phyloP scores from a whole-genome alignment of 169 alveolate species.

The Theileria sp. region DNA sequence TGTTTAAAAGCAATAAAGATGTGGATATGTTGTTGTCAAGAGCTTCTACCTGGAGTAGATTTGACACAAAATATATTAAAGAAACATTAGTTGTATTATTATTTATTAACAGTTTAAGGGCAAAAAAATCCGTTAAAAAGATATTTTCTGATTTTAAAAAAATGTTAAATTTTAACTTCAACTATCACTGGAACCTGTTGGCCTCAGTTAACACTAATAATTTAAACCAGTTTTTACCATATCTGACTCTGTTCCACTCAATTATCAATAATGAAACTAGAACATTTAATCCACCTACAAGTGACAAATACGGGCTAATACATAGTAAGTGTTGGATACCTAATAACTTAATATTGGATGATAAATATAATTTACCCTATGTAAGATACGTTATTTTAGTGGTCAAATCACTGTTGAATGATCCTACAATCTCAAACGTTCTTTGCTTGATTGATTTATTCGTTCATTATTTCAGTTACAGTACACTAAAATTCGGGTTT shows the following conservation, averaged over 20 bases:
- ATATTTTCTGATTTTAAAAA: constrained; percentile 18
- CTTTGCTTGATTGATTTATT: constrained; percentile 37
- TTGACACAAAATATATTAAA: constrained; percentile 2
- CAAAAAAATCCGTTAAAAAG: not conserved
- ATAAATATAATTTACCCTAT: not conserved
- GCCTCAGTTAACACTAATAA: not conserved
- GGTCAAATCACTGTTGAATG: not conserved
- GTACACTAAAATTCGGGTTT: constrained; percentile 35
- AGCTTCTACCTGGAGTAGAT: constrained; percentile 32
- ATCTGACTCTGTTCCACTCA: not conserved
- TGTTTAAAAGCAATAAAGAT: not conserved
- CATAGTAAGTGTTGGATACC: not conserved
- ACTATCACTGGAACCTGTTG: constrained; percentile 10
- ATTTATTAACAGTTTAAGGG: constrained; percentile 5
- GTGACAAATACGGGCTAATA: not conserved
- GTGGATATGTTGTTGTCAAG: not conserved
- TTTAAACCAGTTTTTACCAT: not conserved
- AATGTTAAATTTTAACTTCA: constrained; percentile 17
- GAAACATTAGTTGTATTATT: constrained; percentile 4
- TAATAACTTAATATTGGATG: constrained; percentile 16
- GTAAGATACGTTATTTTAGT: constrained; percentile 3
- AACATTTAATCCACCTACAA: not conserved
- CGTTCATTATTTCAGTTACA: constrained; percentile 35
- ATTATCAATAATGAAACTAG: not conserved
- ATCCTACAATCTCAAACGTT: not conserved